phyloP scores from a whole-genome alignment of 2,329 filamentous ascomycete genomes.

The Aphanocladium album region DNA sequence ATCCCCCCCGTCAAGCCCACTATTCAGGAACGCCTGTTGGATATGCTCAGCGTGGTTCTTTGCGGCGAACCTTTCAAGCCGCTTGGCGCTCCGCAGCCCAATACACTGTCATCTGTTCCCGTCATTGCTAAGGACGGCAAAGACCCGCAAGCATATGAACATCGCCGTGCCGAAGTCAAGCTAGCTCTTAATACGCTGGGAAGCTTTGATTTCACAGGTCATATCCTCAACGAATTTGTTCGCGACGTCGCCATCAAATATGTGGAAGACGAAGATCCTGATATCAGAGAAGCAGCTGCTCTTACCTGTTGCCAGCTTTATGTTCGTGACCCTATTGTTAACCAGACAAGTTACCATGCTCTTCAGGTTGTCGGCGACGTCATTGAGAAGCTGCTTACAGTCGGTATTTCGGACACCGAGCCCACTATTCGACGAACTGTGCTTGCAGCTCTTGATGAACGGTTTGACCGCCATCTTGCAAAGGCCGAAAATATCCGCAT shows the following conservation, averaged over 20 bases:
- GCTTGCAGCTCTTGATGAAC: slow-evolving; percentile 79
- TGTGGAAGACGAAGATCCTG: slow-evolving; percentile 90
- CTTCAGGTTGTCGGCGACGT: slow-evolving; percentile 97
- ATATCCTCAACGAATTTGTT: slow-evolving; percentile 96
- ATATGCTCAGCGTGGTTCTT: slow-evolving; percentile 91
- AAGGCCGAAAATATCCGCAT: slow-evolving; percentile 97
- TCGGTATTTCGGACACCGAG: slow-evolving; percentile 88
- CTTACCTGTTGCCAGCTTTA: slow-evolving; percentile 98
- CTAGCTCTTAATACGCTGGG: slow-evolving; percentile 90
- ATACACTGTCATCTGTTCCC: slow-evolving; percentile 74
- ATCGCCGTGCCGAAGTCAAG: slow-evolving; percentile 80
- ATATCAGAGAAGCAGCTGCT: slow-evolving; percentile 89
- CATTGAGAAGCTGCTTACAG: slow-evolving; percentile 91
- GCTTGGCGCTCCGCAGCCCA: slow-evolving; percentile 79
- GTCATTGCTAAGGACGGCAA: slow-evolving; percentile 84
- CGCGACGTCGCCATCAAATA: slow-evolving; percentile 97
- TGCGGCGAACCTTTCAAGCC: slow-evolving; percentile 90
- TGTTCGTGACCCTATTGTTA: slow-evolving; percentile 92
- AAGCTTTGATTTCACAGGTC: slow-evolving; percentile 93
- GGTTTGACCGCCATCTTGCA: slow-evolving; percentile 94
- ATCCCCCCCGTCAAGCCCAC: slow-evolving; percentile 89
- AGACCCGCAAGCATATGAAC: slow-evolving; percentile 75
- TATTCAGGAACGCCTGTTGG: slow-evolving; percentile 88
- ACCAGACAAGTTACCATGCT: slow-evolving; percentile 94
- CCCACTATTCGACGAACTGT: slow-evolving; percentile 85